Percentiles rank a stretch among this genome's conserved stretches.
Conservation (phyloP, 257 asterid species). For the Verbena officinalis region DNA sequence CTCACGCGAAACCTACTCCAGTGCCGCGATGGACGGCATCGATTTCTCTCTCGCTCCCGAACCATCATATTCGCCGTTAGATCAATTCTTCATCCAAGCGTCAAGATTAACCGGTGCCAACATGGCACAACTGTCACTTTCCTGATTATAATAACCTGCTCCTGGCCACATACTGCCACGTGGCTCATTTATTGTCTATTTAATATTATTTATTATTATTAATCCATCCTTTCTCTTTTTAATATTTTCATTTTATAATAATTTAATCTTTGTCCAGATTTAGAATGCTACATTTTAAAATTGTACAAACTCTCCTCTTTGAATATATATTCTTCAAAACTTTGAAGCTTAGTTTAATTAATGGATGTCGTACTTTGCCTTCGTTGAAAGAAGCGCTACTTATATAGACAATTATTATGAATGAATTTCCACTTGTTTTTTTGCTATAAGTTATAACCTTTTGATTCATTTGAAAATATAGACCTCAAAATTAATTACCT, state of each 20-base stretch:
- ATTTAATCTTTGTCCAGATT: background rate
- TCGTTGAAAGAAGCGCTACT: background rate
- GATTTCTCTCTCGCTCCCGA: conserved; percentile 43
- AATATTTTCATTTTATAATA: background rate
- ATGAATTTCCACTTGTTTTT: background rate
- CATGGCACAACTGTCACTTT: conserved; percentile 69
- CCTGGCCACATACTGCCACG: conserved; percentile 44
- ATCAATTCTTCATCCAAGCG: conserved; percentile 43
- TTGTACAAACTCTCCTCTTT: background rate
- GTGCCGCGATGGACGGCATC: conserved; percentile 52
- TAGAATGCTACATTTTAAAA: background rate
- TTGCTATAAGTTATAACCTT: no score
- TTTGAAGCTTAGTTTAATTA: background rate
- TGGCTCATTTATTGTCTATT: conserved; percentile 38
- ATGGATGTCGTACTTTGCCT: background rate
- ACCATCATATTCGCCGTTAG: conserved; percentile 34
- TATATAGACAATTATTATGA: background rate
- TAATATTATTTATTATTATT: no score
- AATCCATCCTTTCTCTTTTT: background rate
- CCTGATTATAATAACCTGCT: conserved; percentile 39
- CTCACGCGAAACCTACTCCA: conserved; percentile 63
- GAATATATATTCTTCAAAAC: background rate
- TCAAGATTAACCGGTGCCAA: conserved; percentile 41
- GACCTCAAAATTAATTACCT: no score
- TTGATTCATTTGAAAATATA: no score